Base-by-base conservation (phyloP, 2,329 filamentous ascomycete species). In the Botryotinia globosa region DNA sequence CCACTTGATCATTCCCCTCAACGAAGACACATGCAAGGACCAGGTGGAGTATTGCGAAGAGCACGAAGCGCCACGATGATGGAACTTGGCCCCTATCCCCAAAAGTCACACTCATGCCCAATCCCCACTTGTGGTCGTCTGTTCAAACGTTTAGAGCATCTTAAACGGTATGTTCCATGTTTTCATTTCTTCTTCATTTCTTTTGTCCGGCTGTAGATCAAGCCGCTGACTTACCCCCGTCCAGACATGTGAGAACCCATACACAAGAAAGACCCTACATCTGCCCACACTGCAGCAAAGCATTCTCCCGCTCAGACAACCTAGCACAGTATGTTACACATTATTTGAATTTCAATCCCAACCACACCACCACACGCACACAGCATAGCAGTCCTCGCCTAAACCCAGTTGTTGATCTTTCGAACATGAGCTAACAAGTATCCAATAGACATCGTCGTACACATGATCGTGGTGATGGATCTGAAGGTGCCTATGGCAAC, bases 201-300 rank as follows among this genome's bases (percentile, higher is more conserved):
- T 69, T 74, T 74, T 73, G 59, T 73, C 75, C 78, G 77, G 75
- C 77, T 78, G 73, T 77, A 69, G 73, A 73, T 77, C 77, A 85
- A 85, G 82, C 83, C 85, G 85, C 86, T 85, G 80, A 85, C 84
- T 79, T 77, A 76, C 81, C 80, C 79, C 65, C 81, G 74, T 83
- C 83, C 81, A 97, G 94, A 88, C 96, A 99, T 85, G 96, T 99
- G 83, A 93, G 96, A 85, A 99, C 96, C 80, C 96, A 99, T 87
- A 99, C 96, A 72, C 96, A 99, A 87, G 96, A 99, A 87, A 93
- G 95, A 85, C 96, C 96, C 79, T 99, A 99, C 84, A 91, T 97
- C 81, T 99, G 96, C 89, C 92, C 93, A 78, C 91, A 97, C 83
- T 99, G 96, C 89, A 97, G 93, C 88, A 98, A 98, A 87, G 95